phyloP scores from a whole-genome alignment of 352 stramenopile species.

The Phytophthora sp. region DNA sequence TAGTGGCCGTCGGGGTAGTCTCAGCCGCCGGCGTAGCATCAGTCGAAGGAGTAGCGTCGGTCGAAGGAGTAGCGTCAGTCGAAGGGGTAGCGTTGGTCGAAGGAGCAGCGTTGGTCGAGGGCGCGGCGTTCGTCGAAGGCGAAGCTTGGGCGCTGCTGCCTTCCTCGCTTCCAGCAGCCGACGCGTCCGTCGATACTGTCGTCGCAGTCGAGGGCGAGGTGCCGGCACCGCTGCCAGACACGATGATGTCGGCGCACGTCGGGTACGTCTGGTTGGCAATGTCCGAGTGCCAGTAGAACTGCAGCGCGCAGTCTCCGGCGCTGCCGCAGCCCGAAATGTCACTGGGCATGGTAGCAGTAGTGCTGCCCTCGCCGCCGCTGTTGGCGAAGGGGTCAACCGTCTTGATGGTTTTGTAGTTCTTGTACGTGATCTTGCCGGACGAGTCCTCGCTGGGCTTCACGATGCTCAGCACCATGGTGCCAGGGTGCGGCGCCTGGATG shows the following conservation, averaged over 20 bases:
- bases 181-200: background rate
- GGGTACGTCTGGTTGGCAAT: constrained; percentile 36
- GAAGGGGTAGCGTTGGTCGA: too few relatives aligned
- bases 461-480: constrained; percentile 50
- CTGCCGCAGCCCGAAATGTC: constrained; percentile 41
- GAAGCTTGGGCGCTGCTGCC: constrained; percentile 4
- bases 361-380: background rate
- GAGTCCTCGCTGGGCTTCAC: constrained; percentile 48
- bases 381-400: constrained; percentile 17
- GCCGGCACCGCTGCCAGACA: constrained; percentile 13
- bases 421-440: constrained; percentile 50
- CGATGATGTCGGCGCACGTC: constrained; percentile 34
- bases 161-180: background rate
- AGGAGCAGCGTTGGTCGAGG: background rate
- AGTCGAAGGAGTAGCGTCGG: constrained; percentile 2
- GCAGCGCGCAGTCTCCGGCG: constrained; percentile 31
- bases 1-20: constrained; percentile 8
- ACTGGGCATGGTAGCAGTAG: constrained; percentile 35
- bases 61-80: too few relatives aligned
- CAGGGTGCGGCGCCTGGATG: constrained; percentile 56
- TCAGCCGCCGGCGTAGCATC: constrained; percentile 4
- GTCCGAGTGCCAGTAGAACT: constrained; percentile 38
- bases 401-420: constrained; percentile 22
- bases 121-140: background rate
- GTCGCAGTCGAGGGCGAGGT: constrained; percentile 1